phyloP scores from a whole-genome alignment of 2,329 filamentous ascomycete species.

The Hymenoscyphus fructigenus region DNA sequence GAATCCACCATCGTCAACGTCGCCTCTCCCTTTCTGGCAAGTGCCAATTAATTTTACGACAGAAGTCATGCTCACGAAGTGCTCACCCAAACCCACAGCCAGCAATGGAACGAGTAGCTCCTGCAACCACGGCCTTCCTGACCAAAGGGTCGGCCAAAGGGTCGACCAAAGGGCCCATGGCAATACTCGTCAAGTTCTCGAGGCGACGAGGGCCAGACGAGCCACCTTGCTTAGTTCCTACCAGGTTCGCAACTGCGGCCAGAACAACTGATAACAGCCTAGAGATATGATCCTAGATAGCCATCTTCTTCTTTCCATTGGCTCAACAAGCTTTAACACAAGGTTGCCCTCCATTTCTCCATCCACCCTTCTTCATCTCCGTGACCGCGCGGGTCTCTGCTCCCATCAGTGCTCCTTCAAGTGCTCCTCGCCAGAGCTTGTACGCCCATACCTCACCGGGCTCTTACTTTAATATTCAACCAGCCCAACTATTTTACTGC shows the following conservation, averaged over 20 bases:
- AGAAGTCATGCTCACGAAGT: background rate
- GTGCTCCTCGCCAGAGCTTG: background rate
- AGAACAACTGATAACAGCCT: background rate
- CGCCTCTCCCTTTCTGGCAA: background rate
- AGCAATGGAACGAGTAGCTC: background rate
- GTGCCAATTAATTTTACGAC: background rate
- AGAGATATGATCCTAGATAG: background rate
- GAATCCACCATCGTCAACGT: background rate
- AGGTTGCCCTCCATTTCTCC: background rate
- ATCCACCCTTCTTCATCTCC: background rate
- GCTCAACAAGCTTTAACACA: background rate
- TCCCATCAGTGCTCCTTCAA: background rate
- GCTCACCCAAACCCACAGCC: background rate
- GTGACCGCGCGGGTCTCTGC: background rate
- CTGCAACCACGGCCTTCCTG: background rate
- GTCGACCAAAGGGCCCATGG: background rate
- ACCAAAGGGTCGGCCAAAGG: background rate
- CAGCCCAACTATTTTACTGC: background rate
- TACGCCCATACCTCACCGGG: background rate
- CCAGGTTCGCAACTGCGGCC: background rate
- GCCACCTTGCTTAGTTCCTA: background rate
- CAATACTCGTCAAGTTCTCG: background rate
- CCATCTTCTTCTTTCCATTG: background rate
- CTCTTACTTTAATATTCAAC: background rate
- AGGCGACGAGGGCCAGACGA: background rate